A percentile compares a stretch with the other conserved stretches of the same genome.
phyloP scores from a whole-genome alignment of 23 red algal genomes.

The Chondrus crispus region DNA sequence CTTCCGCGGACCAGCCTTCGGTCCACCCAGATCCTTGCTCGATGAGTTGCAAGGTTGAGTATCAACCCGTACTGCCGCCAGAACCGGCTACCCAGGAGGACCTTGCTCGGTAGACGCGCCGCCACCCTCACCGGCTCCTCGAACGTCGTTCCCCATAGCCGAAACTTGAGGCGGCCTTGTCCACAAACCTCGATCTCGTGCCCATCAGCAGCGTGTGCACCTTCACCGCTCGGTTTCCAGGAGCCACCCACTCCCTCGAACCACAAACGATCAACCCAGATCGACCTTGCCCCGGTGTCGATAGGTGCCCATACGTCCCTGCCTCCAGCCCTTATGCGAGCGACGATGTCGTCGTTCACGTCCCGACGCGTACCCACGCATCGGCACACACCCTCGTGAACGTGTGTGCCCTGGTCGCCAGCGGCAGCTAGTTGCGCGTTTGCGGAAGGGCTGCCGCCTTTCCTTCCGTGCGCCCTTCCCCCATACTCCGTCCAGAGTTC shows the following conservation, averaged over 20 bases:
- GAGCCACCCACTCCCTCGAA: not conserved
- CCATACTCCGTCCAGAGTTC: too few relatives aligned
- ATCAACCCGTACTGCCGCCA: not conserved
- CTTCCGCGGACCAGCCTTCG: too few relatives aligned
- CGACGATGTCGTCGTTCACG: too few relatives aligned
- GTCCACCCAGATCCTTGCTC: too few relatives aligned
- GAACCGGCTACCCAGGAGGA: not conserved
- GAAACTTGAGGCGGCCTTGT: not conserved
- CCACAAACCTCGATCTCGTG: not conserved
- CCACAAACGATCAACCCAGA: not conserved
- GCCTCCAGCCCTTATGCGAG: too few relatives aligned
- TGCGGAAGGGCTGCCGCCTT: too few relatives aligned
- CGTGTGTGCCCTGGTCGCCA: too few relatives aligned
- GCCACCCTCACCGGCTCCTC: not conserved
- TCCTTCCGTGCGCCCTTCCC: too few relatives aligned
- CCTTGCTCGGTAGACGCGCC: not conserved
- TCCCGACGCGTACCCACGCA: too few relatives aligned
- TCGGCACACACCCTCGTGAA: too few relatives aligned
- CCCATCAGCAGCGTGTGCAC: not conserved
- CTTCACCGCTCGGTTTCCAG: too few relatives aligned
- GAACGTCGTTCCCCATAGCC: not conserved
- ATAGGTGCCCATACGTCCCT: constrained; percentile 1
- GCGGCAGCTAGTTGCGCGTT: too few relatives aligned
- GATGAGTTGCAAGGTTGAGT: not conserved
- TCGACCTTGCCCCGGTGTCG: not conserved